Evolutionary conservation across 306 rosid genomes (phyloP).

Genomic region (Sesbania bispinosa): DNA sequence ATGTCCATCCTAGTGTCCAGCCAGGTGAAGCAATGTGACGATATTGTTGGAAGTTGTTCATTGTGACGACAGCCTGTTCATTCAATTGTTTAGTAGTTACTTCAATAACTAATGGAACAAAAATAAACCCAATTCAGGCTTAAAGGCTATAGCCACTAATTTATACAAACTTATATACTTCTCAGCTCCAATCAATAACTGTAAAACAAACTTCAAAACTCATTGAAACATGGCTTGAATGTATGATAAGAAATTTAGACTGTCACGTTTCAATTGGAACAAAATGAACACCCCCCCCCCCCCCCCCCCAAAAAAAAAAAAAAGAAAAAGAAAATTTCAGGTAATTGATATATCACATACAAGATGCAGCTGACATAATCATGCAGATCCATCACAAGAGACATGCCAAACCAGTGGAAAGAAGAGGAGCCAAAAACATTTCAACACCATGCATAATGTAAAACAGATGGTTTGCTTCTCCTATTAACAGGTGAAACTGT

Average conservation of each 20-base stretch:
- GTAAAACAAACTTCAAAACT: not conserved
- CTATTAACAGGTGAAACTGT: not conserved
- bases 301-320: too few species aligned
- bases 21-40: constrained; percentile 81
- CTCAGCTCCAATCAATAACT: not conserved
- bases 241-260: not conserved
- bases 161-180: not conserved
- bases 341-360: not conserved
- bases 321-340: too few species aligned
- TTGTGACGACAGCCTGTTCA: constrained; percentile 68
- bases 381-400: not conserved
- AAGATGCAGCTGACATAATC: constrained; percentile 8
- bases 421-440: not conserved
- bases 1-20: constrained; percentile 80
- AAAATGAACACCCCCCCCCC: not conserved
- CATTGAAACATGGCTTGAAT: not conserved
- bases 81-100: constrained; percentile 24
- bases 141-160: not conserved
- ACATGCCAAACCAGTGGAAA: not conserved
- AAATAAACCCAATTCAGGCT: constrained; percentile 8
- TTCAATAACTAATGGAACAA: not conserved
- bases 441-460: not conserved
- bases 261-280: not conserved
- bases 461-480: not conserved
- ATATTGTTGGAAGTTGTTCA: constrained; percentile 79